Conservation (phyloP, 108 stramenopile species). For the Skeletonema tropicum region DNA sequence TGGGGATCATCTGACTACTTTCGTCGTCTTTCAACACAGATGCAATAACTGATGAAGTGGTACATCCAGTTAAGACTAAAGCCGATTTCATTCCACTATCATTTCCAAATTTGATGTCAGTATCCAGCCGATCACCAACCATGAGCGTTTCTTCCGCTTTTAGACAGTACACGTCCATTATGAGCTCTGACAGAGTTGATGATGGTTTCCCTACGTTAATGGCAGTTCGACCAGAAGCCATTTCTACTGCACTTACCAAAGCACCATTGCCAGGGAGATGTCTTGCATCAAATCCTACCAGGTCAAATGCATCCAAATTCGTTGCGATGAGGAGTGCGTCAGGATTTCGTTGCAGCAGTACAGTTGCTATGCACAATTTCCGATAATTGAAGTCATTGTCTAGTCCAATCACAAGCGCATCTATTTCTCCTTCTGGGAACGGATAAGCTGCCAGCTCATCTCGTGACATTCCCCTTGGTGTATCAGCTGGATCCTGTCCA, state of each 20-base stretch:
- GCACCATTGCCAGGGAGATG: constrained; percentile 83
- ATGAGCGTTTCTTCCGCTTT: constrained; percentile 64
- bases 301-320: constrained; percentile 80
- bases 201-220: constrained; percentile 88
- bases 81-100: constrained; percentile 62
- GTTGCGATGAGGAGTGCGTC: constrained; percentile 80
- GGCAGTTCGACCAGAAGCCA: constrained; percentile 58
- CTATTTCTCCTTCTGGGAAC: constrained; percentile 60
- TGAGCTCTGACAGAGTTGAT: constrained; percentile 51
- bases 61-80: constrained; percentile 84
- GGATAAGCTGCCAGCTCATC: constrained; percentile 66
- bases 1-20: constrained; percentile 53
- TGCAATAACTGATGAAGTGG: constrained; percentile 55
- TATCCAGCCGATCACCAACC: constrained; percentile 92
- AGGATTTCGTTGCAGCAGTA: constrained; percentile 72
- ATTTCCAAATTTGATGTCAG: constrained; percentile 82
- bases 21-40: constrained; percentile 33
- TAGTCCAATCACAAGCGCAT: constrained; percentile 81
- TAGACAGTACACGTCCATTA: constrained; percentile 46
- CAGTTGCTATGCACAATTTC: constrained; percentile 83
- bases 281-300: constrained; percentile 67
- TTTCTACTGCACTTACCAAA: constrained; percentile 70
- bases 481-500: constrained; percentile 35
- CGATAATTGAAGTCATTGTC: constrained; percentile 77
- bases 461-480: constrained; percentile 59